These are phyloP conservation scores for Trypanosoma caninum DNA, from an alignment of 208 protist species.

Conservation along the genomic window DNA sequence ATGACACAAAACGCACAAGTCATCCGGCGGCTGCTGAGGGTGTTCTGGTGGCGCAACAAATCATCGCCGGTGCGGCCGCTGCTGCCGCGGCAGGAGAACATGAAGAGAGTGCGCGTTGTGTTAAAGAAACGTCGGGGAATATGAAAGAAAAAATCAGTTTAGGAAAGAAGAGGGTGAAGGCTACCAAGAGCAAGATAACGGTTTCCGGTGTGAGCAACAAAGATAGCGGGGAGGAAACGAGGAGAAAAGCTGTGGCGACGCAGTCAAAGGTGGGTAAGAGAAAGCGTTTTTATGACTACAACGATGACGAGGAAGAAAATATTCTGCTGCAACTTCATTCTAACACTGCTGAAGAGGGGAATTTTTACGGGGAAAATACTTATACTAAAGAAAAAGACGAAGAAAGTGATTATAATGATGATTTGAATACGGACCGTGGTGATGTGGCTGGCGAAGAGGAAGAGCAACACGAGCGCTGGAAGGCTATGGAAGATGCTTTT, in stretches of 20 bases:
- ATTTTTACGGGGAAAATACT: neutral
- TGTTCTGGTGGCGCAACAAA: conserved; percentile 48
- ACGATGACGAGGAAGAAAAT: conserved; percentile 14
- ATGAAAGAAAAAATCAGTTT: neutral
- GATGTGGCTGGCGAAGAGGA: neutral
- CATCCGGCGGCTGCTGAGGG: conserved; percentile 52
- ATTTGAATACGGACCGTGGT: neutral
- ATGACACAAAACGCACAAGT: conserved; percentile 37
- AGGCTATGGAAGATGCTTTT: conserved; percentile 15
- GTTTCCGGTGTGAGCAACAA: too few species aligned
- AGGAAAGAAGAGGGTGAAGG: conserved; percentile 21
- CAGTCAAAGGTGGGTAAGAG: too few species aligned
- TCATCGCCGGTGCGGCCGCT: conserved; percentile 32
- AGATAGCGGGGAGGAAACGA: too few species aligned
- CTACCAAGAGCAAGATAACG: too few species aligned
- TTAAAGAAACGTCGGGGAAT: neutral
- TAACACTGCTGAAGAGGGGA: neutral
- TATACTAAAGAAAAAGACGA: conserved; percentile 6
- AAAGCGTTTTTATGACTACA: neutral
- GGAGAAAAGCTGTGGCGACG: too few species aligned
- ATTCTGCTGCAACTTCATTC: neutral
- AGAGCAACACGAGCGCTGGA: conserved; percentile 16
- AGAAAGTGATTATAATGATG: neutral
- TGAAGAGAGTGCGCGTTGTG: neutral
- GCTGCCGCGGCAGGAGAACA: neutral